A percentile compares a stretch with the other conserved stretches of the same genome.
phyloP scores from a whole-genome alignment of 2,329 filamentous ascomycete species.

The Drechslerella coelobrocha region DNA sequence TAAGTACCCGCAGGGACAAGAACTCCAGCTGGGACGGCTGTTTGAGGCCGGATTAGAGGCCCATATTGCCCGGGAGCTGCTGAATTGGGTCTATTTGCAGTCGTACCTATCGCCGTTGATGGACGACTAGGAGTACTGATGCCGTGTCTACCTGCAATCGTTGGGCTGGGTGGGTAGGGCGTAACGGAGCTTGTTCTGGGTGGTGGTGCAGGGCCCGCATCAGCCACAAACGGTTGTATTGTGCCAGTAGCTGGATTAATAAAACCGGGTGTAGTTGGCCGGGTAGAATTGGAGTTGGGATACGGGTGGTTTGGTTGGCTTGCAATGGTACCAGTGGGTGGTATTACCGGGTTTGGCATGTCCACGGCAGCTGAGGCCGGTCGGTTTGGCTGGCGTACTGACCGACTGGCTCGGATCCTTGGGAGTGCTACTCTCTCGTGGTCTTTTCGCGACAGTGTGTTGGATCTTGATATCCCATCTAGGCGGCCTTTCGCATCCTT shows the following conservation, averaged over 20 bases:
- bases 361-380: slow-evolving; percentile 36
- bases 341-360: slow-evolving; percentile 47
- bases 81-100: slow-evolving; percentile 20
- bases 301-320: slow-evolving; percentile 27
- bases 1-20: slow-evolving; percentile 48
- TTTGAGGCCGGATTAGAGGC: slow-evolving; percentile 39
- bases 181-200: slow-evolving; percentile 38
- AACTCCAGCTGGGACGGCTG: slow-evolving; percentile 36
- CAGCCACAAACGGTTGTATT: slow-evolving; percentile 41
- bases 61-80: slow-evolving; percentile 14
- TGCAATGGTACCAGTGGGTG: slow-evolving; percentile 2
- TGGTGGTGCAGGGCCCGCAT: slow-evolving; percentile 15
- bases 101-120: slow-evolving; percentile 34
- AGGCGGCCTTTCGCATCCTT: slow-evolving; percentile 83
- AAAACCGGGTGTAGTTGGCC: slow-evolving; percentile 41
- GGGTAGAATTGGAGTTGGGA: slow-evolving; percentile 3
- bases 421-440: slow-evolving; percentile 90
- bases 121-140: slow-evolving; percentile 22
- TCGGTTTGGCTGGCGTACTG: slow-evolving; percentile 36
- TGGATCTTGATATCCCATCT: slow-evolving; percentile 81
- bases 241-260: slow-evolving; percentile 41
- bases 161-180: slow-evolving; percentile 43
- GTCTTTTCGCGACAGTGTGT: slow-evolving; percentile 84
- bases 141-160: background rate
- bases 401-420: slow-evolving; percentile 68